Evolutionary conservation across 805 yeast genomes (phyloP), one percentile per base, ranked within the genome.

Genomic region (Starmera amethionina): DNA sequence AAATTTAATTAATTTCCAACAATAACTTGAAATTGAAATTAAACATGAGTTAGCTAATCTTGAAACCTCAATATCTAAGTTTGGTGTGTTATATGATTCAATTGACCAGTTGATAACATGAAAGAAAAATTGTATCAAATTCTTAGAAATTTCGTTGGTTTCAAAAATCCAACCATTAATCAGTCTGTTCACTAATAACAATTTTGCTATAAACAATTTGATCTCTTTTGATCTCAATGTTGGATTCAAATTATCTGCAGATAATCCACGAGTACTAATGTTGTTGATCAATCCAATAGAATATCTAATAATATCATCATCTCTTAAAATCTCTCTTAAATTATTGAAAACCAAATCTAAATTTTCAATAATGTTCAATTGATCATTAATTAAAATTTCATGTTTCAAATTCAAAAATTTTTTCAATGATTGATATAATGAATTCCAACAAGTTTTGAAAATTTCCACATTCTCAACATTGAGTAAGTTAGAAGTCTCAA

Each of bases 41-140:
- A 82, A 53, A 19, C 79, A 65, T 16, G 80, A 73, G 41, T 75
- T 69, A 0, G 88, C 82, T 46, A 83, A 61, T 57, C 94, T 69
- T 2, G 79, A 55, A 14, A 82, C 73, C 35, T 77, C 84, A 19
- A 77, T 48, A 50, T 75, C 83, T 34, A 61, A 50, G 15, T 61
- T 60, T 1, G 72, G 67, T 12, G 72, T 71, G 37, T 65, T 52
- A 34, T 77, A 69, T 8, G 80, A 74, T 40, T 77, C 76, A 59
- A 81, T 62, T 0, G 79, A 59, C 80, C 84, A 74, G 25, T 63
- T 63, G 8, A 79, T 66, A 25, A 77, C 53, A 35, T 65, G 60
- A 13, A 68, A 56, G 29, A 77, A 58, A 50, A 82, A 66, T 9
- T 55, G 46, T 11, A 72, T 68, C 7, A 75, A 70, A 31, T 65